phyloP scores from a whole-genome alignment of 148 eudicot genomes.

The Dianthus caryophyllus region DNA sequence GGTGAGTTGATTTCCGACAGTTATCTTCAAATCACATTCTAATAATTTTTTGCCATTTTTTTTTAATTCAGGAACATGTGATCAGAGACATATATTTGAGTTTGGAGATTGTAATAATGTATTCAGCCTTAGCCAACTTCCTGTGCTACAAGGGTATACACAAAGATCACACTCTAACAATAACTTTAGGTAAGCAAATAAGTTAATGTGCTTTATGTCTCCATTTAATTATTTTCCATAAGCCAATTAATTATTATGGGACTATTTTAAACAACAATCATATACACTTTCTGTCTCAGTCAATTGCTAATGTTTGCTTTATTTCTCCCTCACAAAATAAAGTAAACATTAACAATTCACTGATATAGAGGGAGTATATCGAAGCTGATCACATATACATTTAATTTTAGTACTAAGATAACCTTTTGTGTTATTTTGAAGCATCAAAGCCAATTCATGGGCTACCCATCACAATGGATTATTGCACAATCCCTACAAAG shows the following conservation, averaged over 20 bases:
- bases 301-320: too few relatives aligned
- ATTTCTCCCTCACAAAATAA: too few relatives aligned
- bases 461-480: conserved; percentile 28
- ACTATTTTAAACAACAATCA: too few relatives aligned
- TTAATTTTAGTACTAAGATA: not conserved
- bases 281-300: too few relatives aligned
- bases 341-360: too few relatives aligned
- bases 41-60: too few relatives aligned
- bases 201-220: not conserved
- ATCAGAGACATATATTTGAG: conserved; percentile 40
- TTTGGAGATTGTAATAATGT: conserved; percentile 54
- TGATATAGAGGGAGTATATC: too few relatives aligned
- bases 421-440: conserved; percentile 11
- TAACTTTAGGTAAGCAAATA: conserved; percentile 35
- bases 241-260: too few relatives aligned
- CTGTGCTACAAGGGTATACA: conserved; percentile 51
- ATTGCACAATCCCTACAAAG: conserved; percentile 27
- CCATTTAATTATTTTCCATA: too few relatives aligned
- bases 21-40: too few relatives aligned
- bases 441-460: conserved; percentile 39
- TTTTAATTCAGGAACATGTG: conserved; percentile 20
- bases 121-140: conserved; percentile 66
- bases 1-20: too few relatives aligned
- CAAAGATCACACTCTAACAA: conserved; percentile 33
- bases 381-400: too few relatives aligned